These are phyloP conservation scores for Hymenoscyphus occultus DNA, from an alignment of 2,329 filamentous ascomycete genomes.

Conservation along the genomic window DNA sequence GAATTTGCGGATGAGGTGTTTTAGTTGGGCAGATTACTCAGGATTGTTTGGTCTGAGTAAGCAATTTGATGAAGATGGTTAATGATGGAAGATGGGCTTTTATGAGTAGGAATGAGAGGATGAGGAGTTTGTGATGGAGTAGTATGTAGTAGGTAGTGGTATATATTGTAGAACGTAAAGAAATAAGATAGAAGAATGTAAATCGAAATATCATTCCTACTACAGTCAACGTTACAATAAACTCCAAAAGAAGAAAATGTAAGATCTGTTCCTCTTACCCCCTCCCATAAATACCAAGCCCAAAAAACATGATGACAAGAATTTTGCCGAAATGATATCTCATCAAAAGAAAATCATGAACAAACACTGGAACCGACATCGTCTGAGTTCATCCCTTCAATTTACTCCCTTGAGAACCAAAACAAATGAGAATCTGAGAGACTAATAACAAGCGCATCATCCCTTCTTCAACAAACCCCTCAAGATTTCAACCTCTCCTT, in stretches of 20 bases:
- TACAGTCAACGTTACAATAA: no score
- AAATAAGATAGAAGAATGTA: background rate
- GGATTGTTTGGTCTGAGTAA: background rate
- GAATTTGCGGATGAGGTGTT: background rate
- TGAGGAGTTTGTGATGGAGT: no score
- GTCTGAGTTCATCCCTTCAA: background rate
- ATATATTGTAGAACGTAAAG: background rate
- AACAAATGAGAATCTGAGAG: background rate
- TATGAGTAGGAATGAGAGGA: background rate
- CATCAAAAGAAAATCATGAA: background rate
- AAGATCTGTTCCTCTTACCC: background rate
- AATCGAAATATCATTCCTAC: background rate
- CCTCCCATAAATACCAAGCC: background rate
- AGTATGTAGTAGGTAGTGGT: background rate
- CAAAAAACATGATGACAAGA: background rate
- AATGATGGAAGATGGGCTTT: background rate
- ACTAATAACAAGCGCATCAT: background rate
- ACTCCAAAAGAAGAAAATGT: background rate
- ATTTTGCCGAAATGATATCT: slow-evolving; percentile 1
- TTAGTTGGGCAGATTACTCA: no score
- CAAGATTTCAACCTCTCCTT: slow-evolving; percentile 63
- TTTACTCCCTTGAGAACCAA: background rate
- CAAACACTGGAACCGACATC: background rate
- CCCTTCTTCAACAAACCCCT: slow-evolving; percentile 43
- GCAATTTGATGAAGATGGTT: background rate